Evolutionary conservation across 768 basidiomycete species (phyloP), one percentile per base, ranked within the genome.

Genomic region (Pulveroboletus sp.): DNA sequence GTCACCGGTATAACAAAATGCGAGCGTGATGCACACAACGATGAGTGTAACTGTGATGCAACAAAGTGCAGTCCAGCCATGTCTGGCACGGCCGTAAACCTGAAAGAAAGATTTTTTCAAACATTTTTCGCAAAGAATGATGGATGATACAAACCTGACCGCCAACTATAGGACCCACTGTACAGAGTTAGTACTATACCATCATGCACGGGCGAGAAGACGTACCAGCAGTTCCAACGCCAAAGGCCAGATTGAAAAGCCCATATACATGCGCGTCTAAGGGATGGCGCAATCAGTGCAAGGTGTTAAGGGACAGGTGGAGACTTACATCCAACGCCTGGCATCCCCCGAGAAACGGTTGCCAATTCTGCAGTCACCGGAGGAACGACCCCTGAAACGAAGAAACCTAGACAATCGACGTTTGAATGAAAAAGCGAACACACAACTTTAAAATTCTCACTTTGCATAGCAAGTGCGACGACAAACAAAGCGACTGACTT

Each of bases 261-360:
- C 81, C 86, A 57, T 86, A 89, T 4, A 85, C 75, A 58, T 89
- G 86, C 1, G 78, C 86, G 64, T 84, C 87, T 89, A 56, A 24
- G 19, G 22, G 17, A 39, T 43, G 16, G 23, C 10, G 24, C 13
- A 35, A 19, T 54, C 36, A 51, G 34, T 39, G 39, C 36, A 39
- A 17, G 34, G 26, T n/a, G n/a, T n/a, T n/a, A 53, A 24, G 27
- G 12, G 27, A 29, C 12, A 29, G 27, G 8, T 19, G 40, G 32
- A 23, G 13, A 63, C 83, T 62, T 60, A 81, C 86, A 90, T 26
- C 86, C 87, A 31, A 89, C 73, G 4, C 85, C 85, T 30, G 77
- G 76, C 19, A 83, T 75, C 13, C 58, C 64, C 45, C 77, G 68
- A 23, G 83, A 73, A 1, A 85, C 79, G 9, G 75, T 68, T 11